Base-by-base conservation (phyloP, 192 early-diverging fungal species). In the Kappamyces sp. region DNA sequence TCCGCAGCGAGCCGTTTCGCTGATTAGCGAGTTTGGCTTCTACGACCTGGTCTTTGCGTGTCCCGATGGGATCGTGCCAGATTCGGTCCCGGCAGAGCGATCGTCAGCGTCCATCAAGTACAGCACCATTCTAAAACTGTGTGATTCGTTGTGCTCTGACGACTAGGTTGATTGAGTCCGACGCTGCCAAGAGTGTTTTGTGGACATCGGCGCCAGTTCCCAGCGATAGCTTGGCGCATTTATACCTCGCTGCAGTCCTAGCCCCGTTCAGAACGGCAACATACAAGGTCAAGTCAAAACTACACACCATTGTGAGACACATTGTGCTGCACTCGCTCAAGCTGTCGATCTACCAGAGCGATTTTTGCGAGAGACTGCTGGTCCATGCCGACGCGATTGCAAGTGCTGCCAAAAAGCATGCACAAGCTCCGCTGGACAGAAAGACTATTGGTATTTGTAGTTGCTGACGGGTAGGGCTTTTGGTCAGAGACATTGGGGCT, bases 1-100 rank as follows among this genome's bases (percentile, higher is more conserved):
- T 34, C 82, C 86, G 0, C 58, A 77, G 32, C 63, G 74, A 39
- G 59, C 86, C 0, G 53, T 88, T 12, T 61, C 66, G 31, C 35
- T 78, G 43, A 53, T 88, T 3, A 33, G 66, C 42, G 43, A 64
- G 2, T 72, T 72, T 54, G 75, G 72, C 1, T 70, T 79, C 34
- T 83, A 68, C 49, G 14, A 45, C 14, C 37, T 65, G 9, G 67
- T 81, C 3, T 80, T 75, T 58, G 47, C 11, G 11, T 39, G 62
- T 2, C 68, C 68, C 8, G 62, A 59, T 30, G 4, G n/a, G 43
- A 8, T 38, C 14, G 32, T 30, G 6, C 9, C 34, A 5, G 31
- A 45, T 22, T 11, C 30, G 1, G 51, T 3, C 30, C 12, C 14
- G 22, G 37, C 11, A 41, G 12, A 14, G 38, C 9, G 33, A 5